phyloP scores from a whole-genome alignment of 768 basidiomycete species.

The Naganishia kalamii region DNA sequence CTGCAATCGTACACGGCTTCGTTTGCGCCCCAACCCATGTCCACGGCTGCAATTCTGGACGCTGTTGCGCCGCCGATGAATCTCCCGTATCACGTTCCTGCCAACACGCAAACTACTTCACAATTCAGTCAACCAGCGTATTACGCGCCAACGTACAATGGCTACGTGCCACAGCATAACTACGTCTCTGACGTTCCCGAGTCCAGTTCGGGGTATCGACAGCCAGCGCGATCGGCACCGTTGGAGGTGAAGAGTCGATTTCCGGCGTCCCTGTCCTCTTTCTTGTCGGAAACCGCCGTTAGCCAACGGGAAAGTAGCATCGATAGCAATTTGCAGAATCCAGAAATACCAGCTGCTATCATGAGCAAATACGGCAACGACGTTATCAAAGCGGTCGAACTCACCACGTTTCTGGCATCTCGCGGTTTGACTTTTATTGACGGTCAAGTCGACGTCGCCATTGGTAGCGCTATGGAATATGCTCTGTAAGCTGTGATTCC shows the following conservation, averaged over 20 bases:
- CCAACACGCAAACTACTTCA: too few species aligned
- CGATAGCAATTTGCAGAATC: neutral
- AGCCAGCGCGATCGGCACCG: neutral
- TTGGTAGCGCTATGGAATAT: slow-evolving; percentile 19
- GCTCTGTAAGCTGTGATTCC: slow-evolving; percentile 11
- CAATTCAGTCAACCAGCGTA: too few species aligned
- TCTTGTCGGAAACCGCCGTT: neutral
- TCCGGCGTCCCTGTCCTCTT: neutral
- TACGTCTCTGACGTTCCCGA: neutral
- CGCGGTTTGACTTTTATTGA: neutral
- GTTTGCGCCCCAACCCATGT: too few species aligned
- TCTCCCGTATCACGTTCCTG: too few species aligned
- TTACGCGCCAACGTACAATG: neutral
- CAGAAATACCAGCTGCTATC: neutral
- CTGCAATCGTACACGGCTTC: too few species aligned
- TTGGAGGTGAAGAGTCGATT: neutral
- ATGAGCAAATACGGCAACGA: slow-evolving; percentile 6
- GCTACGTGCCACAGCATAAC: neutral
- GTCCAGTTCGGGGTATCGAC: neutral
- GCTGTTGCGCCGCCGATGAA: too few species aligned
- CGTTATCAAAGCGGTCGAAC: neutral
- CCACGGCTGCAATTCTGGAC: too few species aligned
- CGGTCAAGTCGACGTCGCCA: slow-evolving; percentile 5
- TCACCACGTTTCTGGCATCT: neutral
- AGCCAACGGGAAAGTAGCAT: neutral